Conservation (phyloP, 2,329 filamentous ascomycete genomes). For the Pseudocercospora ulei region DNA sequence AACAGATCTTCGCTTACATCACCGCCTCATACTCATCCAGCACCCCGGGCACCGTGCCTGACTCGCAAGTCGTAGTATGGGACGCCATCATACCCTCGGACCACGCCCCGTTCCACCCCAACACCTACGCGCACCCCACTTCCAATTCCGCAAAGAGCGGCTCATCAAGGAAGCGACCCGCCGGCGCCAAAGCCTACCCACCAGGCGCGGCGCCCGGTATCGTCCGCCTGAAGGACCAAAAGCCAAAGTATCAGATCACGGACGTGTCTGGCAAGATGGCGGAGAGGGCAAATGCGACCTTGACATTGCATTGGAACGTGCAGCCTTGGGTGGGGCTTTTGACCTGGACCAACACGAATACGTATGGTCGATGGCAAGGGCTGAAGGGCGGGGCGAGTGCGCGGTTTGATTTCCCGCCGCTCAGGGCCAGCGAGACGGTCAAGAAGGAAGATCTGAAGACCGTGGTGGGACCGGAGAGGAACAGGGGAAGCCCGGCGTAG, state of each 20-base stretch:
- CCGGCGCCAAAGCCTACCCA: constrained; percentile 29
- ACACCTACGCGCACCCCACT: constrained; percentile 47
- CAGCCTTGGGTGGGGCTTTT: constrained; percentile 91
- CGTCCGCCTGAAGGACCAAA: constrained; percentile 69
- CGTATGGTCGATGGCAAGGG: constrained; percentile 52
- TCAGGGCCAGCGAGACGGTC: constrained; percentile 50
- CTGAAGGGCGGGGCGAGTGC: constrained; percentile 56
- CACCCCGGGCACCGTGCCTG: constrained; percentile 33
- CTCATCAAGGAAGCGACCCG: constrained; percentile 17
- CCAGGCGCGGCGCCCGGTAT: constrained; percentile 49
- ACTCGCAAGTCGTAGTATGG: constrained; percentile 75
- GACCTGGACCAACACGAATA: constrained; percentile 56
- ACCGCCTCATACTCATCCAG: constrained; percentile 59
- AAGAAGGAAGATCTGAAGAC: constrained; percentile 43
- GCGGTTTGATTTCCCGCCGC: constrained; percentile 53
- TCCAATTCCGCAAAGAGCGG: constrained; percentile 20
- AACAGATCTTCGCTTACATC: constrained; percentile 94
- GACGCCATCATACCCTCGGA: constrained; percentile 80
- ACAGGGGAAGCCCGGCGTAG: constrained; percentile 38
- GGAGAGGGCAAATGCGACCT: constrained; percentile 59
- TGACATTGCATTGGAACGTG: constrained; percentile 88
- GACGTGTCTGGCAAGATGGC: constrained; percentile 74
- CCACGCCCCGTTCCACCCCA: constrained; percentile 47
- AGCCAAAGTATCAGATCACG: constrained; percentile 94
- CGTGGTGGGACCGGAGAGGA: constrained; percentile 43